Conservation (phyloP, 306 rosid genomes). For the Prunus kanzakura region DNA sequence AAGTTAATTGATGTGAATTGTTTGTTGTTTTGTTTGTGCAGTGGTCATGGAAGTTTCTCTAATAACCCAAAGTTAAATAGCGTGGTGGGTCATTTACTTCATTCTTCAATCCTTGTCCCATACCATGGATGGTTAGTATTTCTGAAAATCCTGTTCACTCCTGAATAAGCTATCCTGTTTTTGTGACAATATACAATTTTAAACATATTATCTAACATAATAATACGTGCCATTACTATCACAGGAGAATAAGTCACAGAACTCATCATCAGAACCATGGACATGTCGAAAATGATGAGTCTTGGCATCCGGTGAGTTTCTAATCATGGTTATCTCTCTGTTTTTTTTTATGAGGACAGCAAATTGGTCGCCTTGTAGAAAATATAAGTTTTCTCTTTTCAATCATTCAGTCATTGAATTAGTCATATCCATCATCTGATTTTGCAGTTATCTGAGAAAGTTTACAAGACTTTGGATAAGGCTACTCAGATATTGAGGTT, state of each 20-base stretch:
- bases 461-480: constrained; percentile 53
- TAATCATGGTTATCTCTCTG: background rate
- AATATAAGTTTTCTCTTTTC: background rate
- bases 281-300: constrained; percentile 95
- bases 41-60: constrained; percentile 99
- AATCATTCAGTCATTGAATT: constrained; percentile 8
- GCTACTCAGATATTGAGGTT: constrained; percentile 57
- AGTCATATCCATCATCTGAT: constrained; percentile 16
- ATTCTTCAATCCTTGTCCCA: constrained; percentile 96
- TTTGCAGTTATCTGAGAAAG: constrained; percentile 71
- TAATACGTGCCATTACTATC: background rate
- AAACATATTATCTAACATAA: background rate
- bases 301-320: constrained; percentile 90
- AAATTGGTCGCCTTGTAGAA: background rate
- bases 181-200: background rate
- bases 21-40: constrained; percentile 40
- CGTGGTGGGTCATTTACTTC: constrained; percentile 84
- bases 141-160: background rate
- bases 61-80: constrained; percentile 68
- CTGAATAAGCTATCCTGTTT: background rate
- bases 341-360: background rate
- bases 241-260: constrained; percentile 98
- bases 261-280: constrained; percentile 99
- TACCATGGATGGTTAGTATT: constrained; percentile 92
- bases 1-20: background rate